Base-by-base conservation (phyloP, 164 flowering plant species). In the Berberis thunbergii region DNA sequence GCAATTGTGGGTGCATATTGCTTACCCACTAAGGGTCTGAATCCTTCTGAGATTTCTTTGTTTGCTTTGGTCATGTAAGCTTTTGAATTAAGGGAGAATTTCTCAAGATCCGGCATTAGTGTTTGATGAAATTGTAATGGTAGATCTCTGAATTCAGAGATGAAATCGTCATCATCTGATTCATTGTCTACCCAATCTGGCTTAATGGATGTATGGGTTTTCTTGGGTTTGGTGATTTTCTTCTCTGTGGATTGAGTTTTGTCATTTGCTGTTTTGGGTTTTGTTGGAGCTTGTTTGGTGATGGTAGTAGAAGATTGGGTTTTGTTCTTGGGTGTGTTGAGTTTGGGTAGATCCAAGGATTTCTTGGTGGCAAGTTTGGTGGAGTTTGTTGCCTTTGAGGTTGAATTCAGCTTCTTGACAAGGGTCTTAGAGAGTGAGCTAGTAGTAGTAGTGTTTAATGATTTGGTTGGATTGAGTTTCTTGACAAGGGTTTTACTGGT, bases 21-120 rank as follows among this genome's bases (percentile, higher is more conserved):
- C 69, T 72, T 80, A 43, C 97, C 96, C 12, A 93, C 82, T 12
- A 75, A 63, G 4, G 97, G 98, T 60, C 87, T 90, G 72, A 93
- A 85, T 1, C 77, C 78, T 43, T 70, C 81, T 7, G 87, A 78
- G 66, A 93, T 83, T 50, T 93, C 77, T 48, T 76, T 79, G 83
- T 83, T 90, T 74, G 86, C 85, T 69, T 68, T 72, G 39, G 56
- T 78, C 46, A 93, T 64, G 70, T 93, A 93, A 6, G 74, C 73
- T 66, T 74, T 80, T 54, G 98, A 93, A 2, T 85, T 81, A 50
- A 77, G 79, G 49, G 97, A 90, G 69, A 93, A 76, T 66, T 57
- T 78, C 54, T 86, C 84, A 5, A 86, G 77, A 67, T 93, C 98
- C 45, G 97, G 98, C 5, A 93, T 4, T 0, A 94, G 50, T 2